Evolutionary conservation across 352 stramenopile species (phyloP), one percentile per base, ranked within the genome.

Genomic region (Phytophthora fragariaefolia): DNA sequence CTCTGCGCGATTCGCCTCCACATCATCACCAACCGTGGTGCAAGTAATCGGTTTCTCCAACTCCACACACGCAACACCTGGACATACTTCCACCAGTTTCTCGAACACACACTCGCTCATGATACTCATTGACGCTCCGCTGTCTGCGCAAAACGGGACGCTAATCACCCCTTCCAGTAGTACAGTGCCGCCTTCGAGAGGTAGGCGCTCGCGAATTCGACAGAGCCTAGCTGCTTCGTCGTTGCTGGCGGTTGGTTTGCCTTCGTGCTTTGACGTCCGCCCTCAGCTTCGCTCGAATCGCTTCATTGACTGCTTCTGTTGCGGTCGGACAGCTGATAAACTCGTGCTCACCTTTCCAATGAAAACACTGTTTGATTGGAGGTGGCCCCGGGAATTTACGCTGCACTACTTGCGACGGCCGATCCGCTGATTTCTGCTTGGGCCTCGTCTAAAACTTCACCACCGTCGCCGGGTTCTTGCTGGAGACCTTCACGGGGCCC

Each of bases 271-370:
- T 42, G 27, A 23, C 52, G 15, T 61, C 54, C 23, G 40, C 54
- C 15, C 40, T 30, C 1, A 20, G 46, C 23, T 48, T 63, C 47
- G 12, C 55, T 27, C 58, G 20, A 8, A 66, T 66, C 13, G 48
- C 58, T 36, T 54, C 42, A 60, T 66, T 66, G 6, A 60, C 58
- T 4, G 38, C 27, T 32, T 67, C 56, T 6, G 27, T 46, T 66
- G 58, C 42, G 6, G 58, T 66, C 8, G 58, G 58, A 27, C 58
- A 60, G 4, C 5, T 4, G 24, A 42, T 59, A 15, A 66, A 10
- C 15, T 66, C 58, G 15, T 66, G 49, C 1, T 26, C 38, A 7
- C 58, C 58, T 4, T 4, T 18, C 13, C 49, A 66, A 43, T 60
- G 36, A 32, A 66, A 66, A 18, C 48, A 66, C 30, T 46, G 40